Evolutionary conservation across 1,284 basidiomycete species (phyloP), one percentile per base, ranked within the genome.

Genomic region (Pseudozyma hubeiensis): DNA sequence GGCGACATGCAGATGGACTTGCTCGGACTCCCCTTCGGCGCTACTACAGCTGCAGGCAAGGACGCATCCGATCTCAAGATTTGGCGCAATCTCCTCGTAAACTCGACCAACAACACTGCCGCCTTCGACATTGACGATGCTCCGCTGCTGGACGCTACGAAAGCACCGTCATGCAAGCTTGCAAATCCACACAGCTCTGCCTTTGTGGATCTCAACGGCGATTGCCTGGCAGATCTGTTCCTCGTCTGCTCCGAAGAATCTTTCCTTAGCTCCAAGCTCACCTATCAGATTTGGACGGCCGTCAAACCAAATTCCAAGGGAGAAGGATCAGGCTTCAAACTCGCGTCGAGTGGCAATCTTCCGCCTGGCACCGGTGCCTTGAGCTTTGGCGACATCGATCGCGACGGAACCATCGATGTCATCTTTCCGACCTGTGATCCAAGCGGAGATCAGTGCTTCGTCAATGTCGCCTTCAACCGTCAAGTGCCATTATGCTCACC

Each of bases 331-430:
- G 92, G 92, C 0, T 98, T 93, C 85, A 85, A 86, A 3, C 87
- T 96, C 4, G 89, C 90, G 0, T 89, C 90, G 59, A 86, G 88
- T 50, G 91, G 91, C 5, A 79, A 87, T 14, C 87, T 99, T 29
- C 96, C 97, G 0, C 78, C 87, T 10, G 93, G 93, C 0, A 88
- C 90, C 2, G 93, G 93, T 70, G 87, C 91, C 0, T 88, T 98
- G 19, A 89, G 91, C 0, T 98, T 98, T 79, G 94, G 93, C 19
- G 97, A 99, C 77, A 90, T 99, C 77, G 92, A 94, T 92, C 81
- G 97, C 13, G 97, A 99, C 80, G 96, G 96, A 1, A 96, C 95
- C 0, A 92, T 98, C 47, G 96, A 99, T 84, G 90, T 99, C 87
- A 88, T 99, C 50, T 95, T 98, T 79, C 89, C 93, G 0, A 91